Percentiles rank a stretch among this genome's conserved stretches.
phyloP scores from a whole-genome alignment of 495 filamentous ascomycete species.

The Trichoderma asperelloides region DNA sequence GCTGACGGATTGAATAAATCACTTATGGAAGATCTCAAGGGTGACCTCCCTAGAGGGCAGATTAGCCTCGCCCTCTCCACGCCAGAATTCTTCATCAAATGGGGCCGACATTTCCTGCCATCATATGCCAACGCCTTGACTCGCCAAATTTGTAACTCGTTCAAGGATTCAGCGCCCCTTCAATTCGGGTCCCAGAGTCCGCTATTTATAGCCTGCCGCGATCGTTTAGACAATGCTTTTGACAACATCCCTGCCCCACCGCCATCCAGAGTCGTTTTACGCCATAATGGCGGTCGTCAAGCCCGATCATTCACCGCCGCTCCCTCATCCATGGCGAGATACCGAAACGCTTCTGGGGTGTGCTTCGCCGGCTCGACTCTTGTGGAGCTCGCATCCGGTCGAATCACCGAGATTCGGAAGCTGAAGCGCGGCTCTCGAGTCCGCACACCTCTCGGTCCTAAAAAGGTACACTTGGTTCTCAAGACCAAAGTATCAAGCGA shows the following conservation, averaged over 20 bases:
- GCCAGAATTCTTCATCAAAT: slow-evolving; percentile 22
- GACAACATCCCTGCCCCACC: slow-evolving; percentile 29
- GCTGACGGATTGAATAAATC: slow-evolving; percentile 22
- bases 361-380: slow-evolving; percentile 30
- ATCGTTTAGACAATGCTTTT: slow-evolving; percentile 29
- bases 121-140: slow-evolving; percentile 32
- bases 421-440: slow-evolving; percentile 28
- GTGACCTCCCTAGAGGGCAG: slow-evolving; percentile 24
- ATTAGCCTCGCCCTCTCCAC: slow-evolving; percentile 25
- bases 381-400: slow-evolving; percentile 23
- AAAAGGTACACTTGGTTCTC: slow-evolving; percentile 28
- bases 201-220: slow-evolving; percentile 30
- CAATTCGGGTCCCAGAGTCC: slow-evolving; percentile 28
- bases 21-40: slow-evolving; percentile 28
- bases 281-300: background rate
- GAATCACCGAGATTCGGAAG: slow-evolving; percentile 15
- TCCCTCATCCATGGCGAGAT: slow-evolving; percentile 21
- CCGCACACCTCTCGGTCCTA: slow-evolving; percentile 26
- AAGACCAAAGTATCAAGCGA: slow-evolving; percentile 20
- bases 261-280: slow-evolving; percentile 15
- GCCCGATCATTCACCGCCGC: background rate
- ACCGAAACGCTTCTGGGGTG: slow-evolving; percentile 18
- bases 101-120: slow-evolving; percentile 39
- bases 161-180: slow-evolving; percentile 38
- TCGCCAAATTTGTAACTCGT: slow-evolving; percentile 37